Conservation (phyloP, 441 rosid species). For the Dalechampia spathulata region DNA sequence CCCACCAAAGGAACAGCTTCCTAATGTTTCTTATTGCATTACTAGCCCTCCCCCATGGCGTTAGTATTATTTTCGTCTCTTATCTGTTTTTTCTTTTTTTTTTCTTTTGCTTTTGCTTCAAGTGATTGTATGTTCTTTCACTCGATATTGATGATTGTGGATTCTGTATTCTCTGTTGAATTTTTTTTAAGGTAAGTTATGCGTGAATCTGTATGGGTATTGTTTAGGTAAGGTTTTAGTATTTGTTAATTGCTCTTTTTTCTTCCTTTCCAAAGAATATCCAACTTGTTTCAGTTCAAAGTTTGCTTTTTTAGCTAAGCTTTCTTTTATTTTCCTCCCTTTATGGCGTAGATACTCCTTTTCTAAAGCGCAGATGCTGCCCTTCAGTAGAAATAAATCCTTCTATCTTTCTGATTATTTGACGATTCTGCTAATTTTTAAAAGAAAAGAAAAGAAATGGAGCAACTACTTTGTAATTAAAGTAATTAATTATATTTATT, state of each 20-base stretch:
- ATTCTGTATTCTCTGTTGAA: too few relatives aligned
- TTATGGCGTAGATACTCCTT: conserved; percentile 21
- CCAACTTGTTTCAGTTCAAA: conserved; percentile 21
- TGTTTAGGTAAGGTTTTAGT: conserved; percentile 7
- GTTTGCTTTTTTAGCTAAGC: conserved; percentile 27
- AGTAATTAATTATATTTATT: neutral
- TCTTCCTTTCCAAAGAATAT: conserved; percentile 17
- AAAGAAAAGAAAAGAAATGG: neutral
- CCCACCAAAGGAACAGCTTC: conserved; percentile 87
- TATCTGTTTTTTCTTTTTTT: neutral
- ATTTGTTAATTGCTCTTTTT: conserved; percentile 9
- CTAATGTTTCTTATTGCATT: conserved; percentile 66
- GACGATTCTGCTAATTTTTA: conserved; percentile 12
- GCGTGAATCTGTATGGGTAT: neutral
- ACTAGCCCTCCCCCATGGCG: conserved; percentile 99
- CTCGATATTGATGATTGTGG: too few relatives aligned
- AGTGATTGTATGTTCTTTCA: too few relatives aligned
- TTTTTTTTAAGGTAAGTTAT: too few relatives aligned
- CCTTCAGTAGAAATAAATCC: conserved; percentile 15
- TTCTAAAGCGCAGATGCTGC: conserved; percentile 22
- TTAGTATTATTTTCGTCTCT: conserved; percentile 38
- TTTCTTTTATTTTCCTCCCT: conserved; percentile 13
- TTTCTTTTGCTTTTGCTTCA: too few relatives aligned
- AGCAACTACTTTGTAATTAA: too few relatives aligned
- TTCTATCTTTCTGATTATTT: conserved; percentile 7